These are phyloP conservation scores for Trichoderma sp. DNA, from an alignment of 2,329 filamentous ascomycete species.

Conservation along the genomic window DNA sequence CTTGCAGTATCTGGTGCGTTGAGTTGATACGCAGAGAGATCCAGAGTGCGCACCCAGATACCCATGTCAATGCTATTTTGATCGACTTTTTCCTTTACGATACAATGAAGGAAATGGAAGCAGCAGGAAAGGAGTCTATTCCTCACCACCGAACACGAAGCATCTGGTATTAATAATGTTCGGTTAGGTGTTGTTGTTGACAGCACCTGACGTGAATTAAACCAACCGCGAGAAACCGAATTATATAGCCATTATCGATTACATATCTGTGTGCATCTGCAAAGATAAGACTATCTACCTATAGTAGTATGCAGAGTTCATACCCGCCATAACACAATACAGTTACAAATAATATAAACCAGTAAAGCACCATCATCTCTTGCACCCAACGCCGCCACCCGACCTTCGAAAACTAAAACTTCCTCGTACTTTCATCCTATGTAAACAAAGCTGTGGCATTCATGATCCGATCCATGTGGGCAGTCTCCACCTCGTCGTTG, in stretches of 20 bases:
- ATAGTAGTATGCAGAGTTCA: not conserved
- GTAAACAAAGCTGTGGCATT: slow-evolving; percentile 52
- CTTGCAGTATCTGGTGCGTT: slow-evolving; percentile 94
- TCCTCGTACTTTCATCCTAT: slow-evolving; percentile 29
- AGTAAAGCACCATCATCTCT: not conserved
- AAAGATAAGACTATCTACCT: slow-evolving; percentile 1
- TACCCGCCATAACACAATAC: slow-evolving; percentile 7
- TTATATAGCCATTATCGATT: not conserved
- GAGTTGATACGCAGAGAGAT: slow-evolving; percentile 88
- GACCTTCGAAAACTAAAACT: not conserved
- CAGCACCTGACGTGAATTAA: not conserved
- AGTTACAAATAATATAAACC: not conserved
- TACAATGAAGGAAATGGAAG: slow-evolving; percentile 84
- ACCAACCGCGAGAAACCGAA: not conserved
- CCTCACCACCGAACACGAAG: slow-evolving; percentile 90
- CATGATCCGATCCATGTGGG: slow-evolving; percentile 73
- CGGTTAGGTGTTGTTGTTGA: not conserved
- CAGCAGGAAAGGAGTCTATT: slow-evolving; percentile 56
- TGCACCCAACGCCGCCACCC: slow-evolving; percentile 28
- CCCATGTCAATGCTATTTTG: slow-evolving; percentile 80
- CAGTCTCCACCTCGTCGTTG: slow-evolving; percentile 61
- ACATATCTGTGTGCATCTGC: slow-evolving; percentile 2
- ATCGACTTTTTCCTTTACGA: slow-evolving; percentile 99
- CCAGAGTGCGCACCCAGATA: slow-evolving; percentile 68
- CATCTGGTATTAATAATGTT: slow-evolving; percentile 77